Conservation (phyloP, 345 rosid genomes). For the Rubroshorea leprosula region DNA sequence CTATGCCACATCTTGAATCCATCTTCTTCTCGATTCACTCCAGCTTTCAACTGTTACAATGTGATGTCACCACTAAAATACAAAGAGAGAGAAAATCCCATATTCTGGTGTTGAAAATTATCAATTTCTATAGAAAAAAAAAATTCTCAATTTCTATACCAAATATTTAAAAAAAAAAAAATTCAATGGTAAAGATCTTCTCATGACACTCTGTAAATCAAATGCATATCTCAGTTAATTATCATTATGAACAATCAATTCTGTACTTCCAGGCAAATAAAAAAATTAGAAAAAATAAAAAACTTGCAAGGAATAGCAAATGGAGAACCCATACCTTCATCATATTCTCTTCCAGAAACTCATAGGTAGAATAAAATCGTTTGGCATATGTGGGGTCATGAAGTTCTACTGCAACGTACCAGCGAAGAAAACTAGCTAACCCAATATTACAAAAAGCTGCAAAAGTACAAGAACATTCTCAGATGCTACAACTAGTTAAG, state of each 20-base stretch:
- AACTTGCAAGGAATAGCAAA: neutral
- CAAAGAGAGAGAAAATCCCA: constrained; percentile 14
- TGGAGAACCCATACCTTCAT: constrained; percentile 44
- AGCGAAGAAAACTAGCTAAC: constrained; percentile 91
- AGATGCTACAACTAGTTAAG: constrained; percentile 20
- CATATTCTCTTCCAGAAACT: constrained; percentile 71
- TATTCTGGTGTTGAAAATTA: neutral
- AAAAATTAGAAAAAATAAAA: neutral
- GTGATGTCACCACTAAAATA: constrained; percentile 11
- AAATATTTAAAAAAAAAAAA: neutral
- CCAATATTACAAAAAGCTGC: constrained; percentile 80
- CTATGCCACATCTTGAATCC: constrained; percentile 85
- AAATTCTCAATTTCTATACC: neutral
- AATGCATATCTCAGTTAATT: neutral
- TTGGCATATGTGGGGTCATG: constrained; percentile 78
- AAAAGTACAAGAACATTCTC: constrained; percentile 25
- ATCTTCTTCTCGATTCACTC: constrained; percentile 61
- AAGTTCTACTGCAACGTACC: constrained; percentile 95
- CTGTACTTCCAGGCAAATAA: neutral
- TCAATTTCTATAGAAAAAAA: neutral
- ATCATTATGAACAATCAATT: neutral
- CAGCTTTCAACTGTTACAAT: constrained; percentile 52
- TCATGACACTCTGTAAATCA: neutral
- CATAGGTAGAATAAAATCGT: constrained; percentile 73
- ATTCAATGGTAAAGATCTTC: neutral